A percentile compares a stretch with the other conserved stretches of the same genome.
These are phyloP conservation scores for Acorus gramineus DNA, from an alignment of 106 monocot genomes.

Conservation along the genomic window DNA sequence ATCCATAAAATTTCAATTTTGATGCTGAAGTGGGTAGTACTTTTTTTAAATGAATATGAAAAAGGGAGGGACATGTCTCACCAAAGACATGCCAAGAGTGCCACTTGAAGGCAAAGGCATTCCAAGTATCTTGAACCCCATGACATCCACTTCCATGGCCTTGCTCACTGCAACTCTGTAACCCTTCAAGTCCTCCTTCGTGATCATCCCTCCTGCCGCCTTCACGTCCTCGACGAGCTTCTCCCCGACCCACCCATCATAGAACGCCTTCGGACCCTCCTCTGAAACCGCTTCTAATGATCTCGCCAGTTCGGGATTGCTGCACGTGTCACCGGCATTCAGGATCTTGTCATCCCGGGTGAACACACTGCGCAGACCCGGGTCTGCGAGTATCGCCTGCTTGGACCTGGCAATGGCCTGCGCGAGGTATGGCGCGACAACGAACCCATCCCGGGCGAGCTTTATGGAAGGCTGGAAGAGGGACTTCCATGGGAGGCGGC, in stretches of 20 bases:
- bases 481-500: slow-evolving; percentile 61
- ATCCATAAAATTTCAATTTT: background rate
- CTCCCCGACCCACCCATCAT: slow-evolving; percentile 66
- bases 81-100: slow-evolving; percentile 77
- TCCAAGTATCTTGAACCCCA: slow-evolving; percentile 72
- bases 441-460: slow-evolving; percentile 67
- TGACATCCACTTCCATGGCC: slow-evolving; percentile 34
- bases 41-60: background rate
- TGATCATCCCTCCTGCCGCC: slow-evolving; percentile 54
- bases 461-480: slow-evolving; percentile 67
- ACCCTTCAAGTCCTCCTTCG: slow-evolving; percentile 56
- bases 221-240: slow-evolving; percentile 51
- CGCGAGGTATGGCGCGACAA: slow-evolving; percentile 39
- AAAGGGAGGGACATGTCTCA: slow-evolving; percentile 14
- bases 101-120: slow-evolving; percentile 94
- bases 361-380: slow-evolving; percentile 51
- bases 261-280: slow-evolving; percentile 55
- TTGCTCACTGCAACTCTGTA: slow-evolving; percentile 42
- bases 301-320: slow-evolving; percentile 47
- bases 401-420: slow-evolving; percentile 2
- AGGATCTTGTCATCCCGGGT: slow-evolving; percentile 45
- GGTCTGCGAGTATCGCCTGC: slow-evolving; percentile 40
- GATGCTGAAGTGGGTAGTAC: background rate
- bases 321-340: slow-evolving; percentile 34
- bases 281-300: slow-evolving; percentile 54